Evolutionary conservation across 176 grass and related monocot genomes (phyloP).

Genomic region (Ensete ventricosum): DNA sequence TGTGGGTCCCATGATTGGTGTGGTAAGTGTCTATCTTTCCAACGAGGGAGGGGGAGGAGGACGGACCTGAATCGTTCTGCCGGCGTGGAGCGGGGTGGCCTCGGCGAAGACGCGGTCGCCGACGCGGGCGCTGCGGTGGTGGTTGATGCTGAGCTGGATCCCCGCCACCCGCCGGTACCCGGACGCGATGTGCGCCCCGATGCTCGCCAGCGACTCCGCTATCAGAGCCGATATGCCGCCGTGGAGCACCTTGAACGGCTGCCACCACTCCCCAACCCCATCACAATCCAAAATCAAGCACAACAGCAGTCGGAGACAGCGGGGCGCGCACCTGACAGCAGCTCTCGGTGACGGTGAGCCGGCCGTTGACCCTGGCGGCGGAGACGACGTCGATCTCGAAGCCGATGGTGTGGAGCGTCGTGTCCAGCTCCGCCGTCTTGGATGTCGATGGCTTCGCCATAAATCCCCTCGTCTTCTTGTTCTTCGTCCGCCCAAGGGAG

Average conservation of each 20-base stretch:
- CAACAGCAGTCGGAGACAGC: too few species aligned
- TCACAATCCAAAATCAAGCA: too few species aligned
- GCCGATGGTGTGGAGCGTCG: conserved; percentile 44
- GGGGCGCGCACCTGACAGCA: conserved; percentile 57
- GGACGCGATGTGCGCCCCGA: conserved; percentile 88
- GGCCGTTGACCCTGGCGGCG: conserved; percentile 41
- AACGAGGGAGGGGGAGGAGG: neutral
- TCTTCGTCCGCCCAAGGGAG: too few species aligned
- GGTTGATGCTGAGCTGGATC: conserved; percentile 86
- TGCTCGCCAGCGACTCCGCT: conserved; percentile 72
- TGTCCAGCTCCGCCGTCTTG: conserved; percentile 44
- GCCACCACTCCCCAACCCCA: neutral
- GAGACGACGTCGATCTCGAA: conserved; percentile 62
- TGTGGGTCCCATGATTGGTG: neutral
- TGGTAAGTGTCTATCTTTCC: too few species aligned
- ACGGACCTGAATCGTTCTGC: conserved; percentile 71
- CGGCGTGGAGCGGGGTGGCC: conserved; percentile 52
- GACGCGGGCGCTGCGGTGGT: conserved; percentile 51
- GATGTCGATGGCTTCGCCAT: neutral
- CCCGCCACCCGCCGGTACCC: conserved; percentile 66
- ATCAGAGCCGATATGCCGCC: conserved; percentile 72
- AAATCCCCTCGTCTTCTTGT: neutral
- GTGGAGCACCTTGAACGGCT: conserved; percentile 97
- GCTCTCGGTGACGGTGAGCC: conserved; percentile 38
- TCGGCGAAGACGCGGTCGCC: conserved; percentile 63